A percentile compares a stretch with the other conserved stretches of the same genome.
Conservation (phyloP, 805 yeast genomes). For the Nakazawaea sp. region DNA sequence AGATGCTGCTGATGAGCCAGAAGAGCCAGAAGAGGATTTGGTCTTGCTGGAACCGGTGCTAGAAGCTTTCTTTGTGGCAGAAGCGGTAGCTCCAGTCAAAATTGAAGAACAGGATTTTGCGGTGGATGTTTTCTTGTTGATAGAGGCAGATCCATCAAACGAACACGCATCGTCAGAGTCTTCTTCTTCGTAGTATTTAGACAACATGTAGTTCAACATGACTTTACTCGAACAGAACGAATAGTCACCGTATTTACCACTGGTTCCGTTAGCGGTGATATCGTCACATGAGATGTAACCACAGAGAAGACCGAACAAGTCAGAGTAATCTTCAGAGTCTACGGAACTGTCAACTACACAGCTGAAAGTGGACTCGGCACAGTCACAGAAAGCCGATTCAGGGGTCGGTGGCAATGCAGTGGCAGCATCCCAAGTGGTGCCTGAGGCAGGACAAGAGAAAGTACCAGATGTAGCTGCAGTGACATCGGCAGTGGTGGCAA, state of each 20-base stretch:
- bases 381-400: slow-evolving; percentile 52
- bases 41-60: slow-evolving; percentile 17
- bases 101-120: slow-evolving; percentile 46
- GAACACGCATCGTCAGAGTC: slow-evolving; percentile 50
- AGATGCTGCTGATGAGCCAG: slow-evolving; percentile 14
- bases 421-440: slow-evolving; percentile 56
- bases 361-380: slow-evolving; percentile 45
- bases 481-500: slow-evolving; percentile 31
- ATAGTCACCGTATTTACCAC: slow-evolving; percentile 65
- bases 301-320: slow-evolving; percentile 54
- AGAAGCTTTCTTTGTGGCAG: slow-evolving; percentile 13
- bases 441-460: slow-evolving; percentile 54
- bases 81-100: slow-evolving; percentile 12
- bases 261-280: slow-evolving; percentile 53
- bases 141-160: slow-evolving; percentile 62
- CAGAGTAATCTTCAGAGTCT: slow-evolving; percentile 48
- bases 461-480: slow-evolving; percentile 33
- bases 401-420: slow-evolving; percentile 79
- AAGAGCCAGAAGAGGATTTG: slow-evolving; percentile 14
- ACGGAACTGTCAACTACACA: slow-evolving; percentile 61
- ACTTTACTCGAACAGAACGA: slow-evolving; percentile 68
- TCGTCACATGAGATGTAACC: slow-evolving; percentile 50
- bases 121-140: slow-evolving; percentile 37
- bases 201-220: slow-evolving; percentile 56
- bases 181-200: slow-evolving; percentile 52